Evolutionary conservation across 2,329 filamentous ascomycete genomes (phyloP), one percentile per base, ranked within the genome.

Genomic region (Ophiocordyceps robertsii): DNA sequence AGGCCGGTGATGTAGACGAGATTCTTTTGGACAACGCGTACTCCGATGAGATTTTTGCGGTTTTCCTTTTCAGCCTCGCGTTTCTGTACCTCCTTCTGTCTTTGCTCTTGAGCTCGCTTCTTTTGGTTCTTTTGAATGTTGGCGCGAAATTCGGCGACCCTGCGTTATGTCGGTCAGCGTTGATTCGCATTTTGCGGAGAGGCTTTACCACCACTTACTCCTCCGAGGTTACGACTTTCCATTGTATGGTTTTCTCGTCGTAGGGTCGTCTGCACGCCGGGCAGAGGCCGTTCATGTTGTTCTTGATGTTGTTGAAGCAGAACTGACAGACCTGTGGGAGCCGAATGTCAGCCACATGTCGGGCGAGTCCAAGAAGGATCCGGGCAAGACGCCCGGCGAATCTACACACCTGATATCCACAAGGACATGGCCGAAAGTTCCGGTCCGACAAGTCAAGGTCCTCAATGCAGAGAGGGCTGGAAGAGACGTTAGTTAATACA

Each of bases 251-350:
- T 61, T 90, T 90, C 53, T 98, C 93, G 61, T 95, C 88, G 62
- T 98, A 98, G 6, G 87, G 83, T 60, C 92, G 77, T 64, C 92
- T 80, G 62, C 92, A 98, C 52, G 94, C 94, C n/a, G 92, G 92
- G 63, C 92, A 98, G 44, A 95, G 75, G 31, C 90, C 89, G 59
- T 95, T 96, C 75, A 95, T 88, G 55, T 95, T 95, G 54, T 84
- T 94, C 67, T 93, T 94, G 62, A 98, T 93, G 62, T 96, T 98
- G 67, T 98, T 95, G 70, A 90, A 98, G 68, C 92, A 98, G 66
- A 98, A 98, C 70, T 98, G 93, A 65, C 92, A 98, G 61, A 98
- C 90, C 89, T 95, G 4, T 10, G 33, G 10, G n/a, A 29, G 0
- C 36, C 37, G 11, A n/a, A 39, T 29, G 29, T 41, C 19, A 44